A percentile compares a stretch with the other conserved stretches of the same genome.
Conservation (phyloP, 139 green algal species). For the Tetraselmis chui region DNA sequence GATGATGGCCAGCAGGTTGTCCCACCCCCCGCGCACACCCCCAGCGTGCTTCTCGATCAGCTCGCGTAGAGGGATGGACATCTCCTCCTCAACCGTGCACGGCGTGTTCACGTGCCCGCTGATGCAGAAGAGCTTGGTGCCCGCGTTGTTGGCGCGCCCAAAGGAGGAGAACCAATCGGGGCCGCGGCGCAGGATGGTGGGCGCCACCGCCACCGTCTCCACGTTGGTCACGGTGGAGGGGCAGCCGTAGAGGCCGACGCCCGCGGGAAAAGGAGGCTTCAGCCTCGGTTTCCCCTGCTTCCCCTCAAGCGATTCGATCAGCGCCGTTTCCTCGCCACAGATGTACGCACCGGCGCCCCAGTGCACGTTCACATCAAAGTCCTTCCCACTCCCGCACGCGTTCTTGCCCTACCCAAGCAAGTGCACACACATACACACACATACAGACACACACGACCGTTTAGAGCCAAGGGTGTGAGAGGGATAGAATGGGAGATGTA, state of each 20-base stretch:
- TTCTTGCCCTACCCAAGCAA: constrained; percentile 86
- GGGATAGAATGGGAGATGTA: background rate
- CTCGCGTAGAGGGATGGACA: constrained; percentile 91
- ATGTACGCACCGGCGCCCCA: constrained; percentile 97
- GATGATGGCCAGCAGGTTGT: constrained; percentile 98
- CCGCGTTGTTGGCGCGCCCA: constrained; percentile 93
- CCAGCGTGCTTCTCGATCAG: constrained; percentile 93
- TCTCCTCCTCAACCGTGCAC: constrained; percentile 98
- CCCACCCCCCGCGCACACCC: constrained; percentile 92
- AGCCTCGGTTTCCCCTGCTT: constrained; percentile 92
- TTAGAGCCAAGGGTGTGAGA: background rate
- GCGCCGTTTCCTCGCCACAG: constrained; percentile 96
- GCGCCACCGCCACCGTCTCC: constrained; percentile 91
- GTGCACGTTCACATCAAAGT: constrained; percentile 94
- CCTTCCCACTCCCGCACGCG: constrained; percentile 83
- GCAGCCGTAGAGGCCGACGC: constrained; percentile 95
- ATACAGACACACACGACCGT: background rate
- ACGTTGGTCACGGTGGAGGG: constrained; percentile 96
- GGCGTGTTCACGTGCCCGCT: constrained; percentile 96
- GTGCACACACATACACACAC: no score
- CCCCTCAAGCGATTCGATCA: constrained; percentile 94
- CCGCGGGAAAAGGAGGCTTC: constrained; percentile 96
- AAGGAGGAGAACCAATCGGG: constrained; percentile 93
- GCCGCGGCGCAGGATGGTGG: constrained; percentile 93
- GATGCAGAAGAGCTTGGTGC: constrained; percentile 99